phyloP scores from a whole-genome alignment of 345 rosid genomes.

The Carallia brachiata region DNA sequence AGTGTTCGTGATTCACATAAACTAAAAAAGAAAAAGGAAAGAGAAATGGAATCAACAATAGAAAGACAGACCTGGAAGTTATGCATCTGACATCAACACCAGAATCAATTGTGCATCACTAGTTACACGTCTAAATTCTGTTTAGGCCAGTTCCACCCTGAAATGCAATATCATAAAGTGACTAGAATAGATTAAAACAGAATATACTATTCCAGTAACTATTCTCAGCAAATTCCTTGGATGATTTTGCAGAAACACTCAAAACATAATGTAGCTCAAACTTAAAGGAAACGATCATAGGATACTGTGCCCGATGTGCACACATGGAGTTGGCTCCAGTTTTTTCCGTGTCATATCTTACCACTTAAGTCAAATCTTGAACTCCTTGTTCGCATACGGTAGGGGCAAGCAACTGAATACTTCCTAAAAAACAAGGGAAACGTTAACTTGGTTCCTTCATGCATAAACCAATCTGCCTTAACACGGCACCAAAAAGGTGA shows the following conservation, averaged over 20 bases:
- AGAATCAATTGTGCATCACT: too few relatives aligned
- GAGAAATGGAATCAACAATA: too few relatives aligned
- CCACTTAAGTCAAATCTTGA: constrained; percentile 66
- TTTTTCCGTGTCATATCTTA: constrained; percentile 50
- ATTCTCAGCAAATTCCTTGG: too few relatives aligned
- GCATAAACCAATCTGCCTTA: background rate
- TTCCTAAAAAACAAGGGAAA: constrained; percentile 43
- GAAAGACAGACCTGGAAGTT: too few relatives aligned
- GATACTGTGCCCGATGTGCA: constrained; percentile 93
- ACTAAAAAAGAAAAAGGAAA: too few relatives aligned
- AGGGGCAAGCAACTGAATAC: constrained; percentile 72
- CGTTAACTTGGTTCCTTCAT: constrained; percentile 15
- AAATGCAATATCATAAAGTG: too few relatives aligned
- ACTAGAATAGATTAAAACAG: too few relatives aligned
- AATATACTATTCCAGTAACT: too few relatives aligned
- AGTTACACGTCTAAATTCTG: too few relatives aligned
- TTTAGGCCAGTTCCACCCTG: too few relatives aligned
- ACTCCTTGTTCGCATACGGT: constrained; percentile 77
- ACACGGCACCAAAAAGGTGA: background rate
- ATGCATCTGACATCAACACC: too few relatives aligned
- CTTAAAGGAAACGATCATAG: constrained; percentile 25
- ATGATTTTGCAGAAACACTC: background rate
- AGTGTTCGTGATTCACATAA: too few relatives aligned
- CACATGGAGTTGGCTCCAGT: constrained; percentile 74
- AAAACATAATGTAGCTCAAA: background rate